Evolutionary conservation across 345 rosid species (phyloP).

Genomic region (Syzygium oleosum): DNA sequence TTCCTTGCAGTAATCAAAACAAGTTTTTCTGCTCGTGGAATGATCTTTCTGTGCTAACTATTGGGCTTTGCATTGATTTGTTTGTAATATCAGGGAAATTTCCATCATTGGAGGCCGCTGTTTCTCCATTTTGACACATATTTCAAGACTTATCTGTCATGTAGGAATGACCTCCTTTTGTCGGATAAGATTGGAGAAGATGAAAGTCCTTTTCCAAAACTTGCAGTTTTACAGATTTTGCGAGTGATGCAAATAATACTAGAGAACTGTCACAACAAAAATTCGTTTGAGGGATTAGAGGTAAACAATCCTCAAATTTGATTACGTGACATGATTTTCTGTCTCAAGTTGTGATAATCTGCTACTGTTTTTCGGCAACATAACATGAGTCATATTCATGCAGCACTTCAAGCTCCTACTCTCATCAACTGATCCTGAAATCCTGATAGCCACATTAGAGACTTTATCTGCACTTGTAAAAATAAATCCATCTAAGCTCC

Average conservation of each 20-base stretch:
- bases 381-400: neutral
- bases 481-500: slow-evolving; percentile 82
- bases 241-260: slow-evolving; percentile 82
- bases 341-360: neutral
- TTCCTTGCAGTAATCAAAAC: neutral
- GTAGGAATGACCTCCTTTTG: slow-evolving; percentile 76
- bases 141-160: slow-evolving; percentile 69
- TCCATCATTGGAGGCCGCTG: slow-evolving; percentile 95
- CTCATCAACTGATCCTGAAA: slow-evolving; percentile 91
- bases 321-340: neutral
- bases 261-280: slow-evolving; percentile 88
- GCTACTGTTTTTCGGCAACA: neutral
- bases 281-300: slow-evolving; percentile 91
- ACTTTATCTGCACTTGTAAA: slow-evolving; percentile 83
- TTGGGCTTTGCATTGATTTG: slow-evolving; percentile 10
- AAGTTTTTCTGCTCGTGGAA: neutral
- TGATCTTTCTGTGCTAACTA: neutral
- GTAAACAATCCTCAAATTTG: slow-evolving; percentile 22
- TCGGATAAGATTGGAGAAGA: slow-evolving; percentile 67
- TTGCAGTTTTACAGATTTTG: slow-evolving; percentile 77
- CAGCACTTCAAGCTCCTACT: slow-evolving; percentile 95
- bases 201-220: slow-evolving; percentile 68
- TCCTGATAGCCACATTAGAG: slow-evolving; percentile 82
- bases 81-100: slow-evolving; percentile 58
- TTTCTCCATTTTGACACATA: slow-evolving; percentile 91